phyloP scores from a whole-genome alignment of 176 grass and related monocot genomes.

The Thalia dealbata region DNA sequence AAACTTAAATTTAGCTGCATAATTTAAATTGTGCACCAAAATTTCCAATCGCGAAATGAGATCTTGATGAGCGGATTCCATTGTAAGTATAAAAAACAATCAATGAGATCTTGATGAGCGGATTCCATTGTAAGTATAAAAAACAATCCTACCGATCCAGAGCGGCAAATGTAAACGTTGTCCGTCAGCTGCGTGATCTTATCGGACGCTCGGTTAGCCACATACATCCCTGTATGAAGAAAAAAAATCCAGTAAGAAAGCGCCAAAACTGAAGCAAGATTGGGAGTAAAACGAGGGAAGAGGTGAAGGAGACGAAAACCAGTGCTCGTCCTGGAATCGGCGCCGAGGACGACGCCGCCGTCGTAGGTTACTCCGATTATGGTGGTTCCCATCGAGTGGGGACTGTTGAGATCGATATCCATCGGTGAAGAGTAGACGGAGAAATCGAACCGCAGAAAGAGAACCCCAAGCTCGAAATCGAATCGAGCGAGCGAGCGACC shows the following conservation, averaged over 20 bases:
- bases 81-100: too few species aligned
- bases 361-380: conserved; percentile 84
- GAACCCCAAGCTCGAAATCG: too few species aligned
- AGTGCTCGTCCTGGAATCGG: conserved; percentile 91
- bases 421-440: background rate
- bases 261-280: background rate
- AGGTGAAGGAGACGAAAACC: conserved; percentile 21
- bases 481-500: too few species aligned
- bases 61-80: too few species aligned
- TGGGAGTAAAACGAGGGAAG: background rate
- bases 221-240: conserved; percentile 56
- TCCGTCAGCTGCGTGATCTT: conserved; percentile 9
- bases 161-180: conserved; percentile 16
- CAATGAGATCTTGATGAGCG: too few species aligned
- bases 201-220: conserved; percentile 2
- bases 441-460: too few species aligned
- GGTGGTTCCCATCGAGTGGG: conserved; percentile 67
- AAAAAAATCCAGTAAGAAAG: background rate
- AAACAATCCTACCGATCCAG: conserved; percentile 1
- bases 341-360: conserved; percentile 69
- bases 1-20: too few species aligned
- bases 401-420: conserved; percentile 27
- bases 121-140: too few species aligned
- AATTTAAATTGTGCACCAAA: too few species aligned
- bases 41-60: too few species aligned